Conservation (phyloP, 2,329 filamentous ascomycete species). For the Thelonectria discophora region DNA sequence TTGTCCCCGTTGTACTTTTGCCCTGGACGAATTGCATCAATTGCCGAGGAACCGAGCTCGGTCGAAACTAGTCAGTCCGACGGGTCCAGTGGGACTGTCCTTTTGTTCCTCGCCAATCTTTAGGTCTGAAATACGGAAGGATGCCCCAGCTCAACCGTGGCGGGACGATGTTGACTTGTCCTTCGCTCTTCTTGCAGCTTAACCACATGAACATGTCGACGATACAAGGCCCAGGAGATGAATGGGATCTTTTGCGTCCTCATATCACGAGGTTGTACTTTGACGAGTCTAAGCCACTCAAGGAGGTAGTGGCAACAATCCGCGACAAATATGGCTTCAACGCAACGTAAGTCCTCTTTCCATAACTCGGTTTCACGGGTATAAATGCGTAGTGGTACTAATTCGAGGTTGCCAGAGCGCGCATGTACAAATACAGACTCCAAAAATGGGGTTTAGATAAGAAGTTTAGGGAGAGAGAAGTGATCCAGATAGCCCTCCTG, state of each 20-base stretch:
- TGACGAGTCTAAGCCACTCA: neutral
- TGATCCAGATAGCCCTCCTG: conserved; percentile 1
- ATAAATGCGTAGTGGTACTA: neutral
- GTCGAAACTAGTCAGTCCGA: too few relatives aligned
- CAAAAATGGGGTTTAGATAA: conserved; percentile 8
- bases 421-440: conserved; percentile 4
- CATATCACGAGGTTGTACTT: conserved; percentile 3
- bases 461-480: conserved; percentile 4
- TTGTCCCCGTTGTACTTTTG: conserved; percentile 3
- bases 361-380: neutral
- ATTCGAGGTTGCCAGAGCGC: neutral
- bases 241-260: neutral
- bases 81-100: neutral
- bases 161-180: too few relatives aligned
- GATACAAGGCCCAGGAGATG: neutral
- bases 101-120: conserved; percentile 12
- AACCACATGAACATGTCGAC: neutral
- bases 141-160: too few relatives aligned
- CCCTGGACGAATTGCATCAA: neutral
- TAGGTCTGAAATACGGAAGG: neutral
- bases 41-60: too few relatives aligned
- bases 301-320: conserved; percentile 3
- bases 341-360: conserved; percentile 1
- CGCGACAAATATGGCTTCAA: neutral
- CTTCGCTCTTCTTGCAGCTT: neutral